Percentiles rank a stretch among this genome's conserved stretches.
Conservation (phyloP, 129 eudicot genomes). For the Dittrichia graveolens region DNA sequence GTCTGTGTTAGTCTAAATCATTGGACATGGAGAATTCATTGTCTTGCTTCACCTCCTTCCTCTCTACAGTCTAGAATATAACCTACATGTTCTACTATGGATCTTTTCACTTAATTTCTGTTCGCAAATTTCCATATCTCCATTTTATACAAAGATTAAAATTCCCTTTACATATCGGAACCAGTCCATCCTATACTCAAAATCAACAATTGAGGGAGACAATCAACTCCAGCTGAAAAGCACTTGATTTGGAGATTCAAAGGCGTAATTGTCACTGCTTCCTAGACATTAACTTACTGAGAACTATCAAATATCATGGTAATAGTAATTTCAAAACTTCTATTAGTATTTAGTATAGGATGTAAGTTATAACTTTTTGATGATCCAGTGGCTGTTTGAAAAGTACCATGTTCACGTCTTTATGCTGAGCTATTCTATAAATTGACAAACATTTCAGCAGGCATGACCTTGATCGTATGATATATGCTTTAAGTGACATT, state of each 20-base stretch:
- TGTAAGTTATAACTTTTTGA: neutral
- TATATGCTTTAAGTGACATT: neutral
- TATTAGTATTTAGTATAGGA: neutral
- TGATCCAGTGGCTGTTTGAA: neutral
- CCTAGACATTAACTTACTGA: constrained; percentile 6
- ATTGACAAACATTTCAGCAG: neutral
- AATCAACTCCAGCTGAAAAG: neutral
- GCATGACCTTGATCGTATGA: neutral
- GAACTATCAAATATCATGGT: neutral
- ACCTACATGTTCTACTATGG: neutral
- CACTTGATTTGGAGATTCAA: neutral
- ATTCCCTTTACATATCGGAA: neutral
- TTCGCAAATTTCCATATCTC: constrained; percentile 3
- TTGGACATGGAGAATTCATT: neutral
- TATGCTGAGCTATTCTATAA: neutral
- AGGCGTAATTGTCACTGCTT: neutral
- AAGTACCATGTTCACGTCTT: neutral
- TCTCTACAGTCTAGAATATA: neutral
- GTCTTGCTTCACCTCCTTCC: neutral
- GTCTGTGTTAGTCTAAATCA: constrained; percentile 2
- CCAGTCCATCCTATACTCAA: neutral
- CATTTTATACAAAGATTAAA: neutral
- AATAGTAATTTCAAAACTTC: neutral
- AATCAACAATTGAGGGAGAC: neutral
- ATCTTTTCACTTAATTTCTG: neutral